Evolutionary conservation across 306 rosid species (phyloP), one percentile per base, ranked within the genome.

Genomic region (Citrullus mucosospermus): DNA sequence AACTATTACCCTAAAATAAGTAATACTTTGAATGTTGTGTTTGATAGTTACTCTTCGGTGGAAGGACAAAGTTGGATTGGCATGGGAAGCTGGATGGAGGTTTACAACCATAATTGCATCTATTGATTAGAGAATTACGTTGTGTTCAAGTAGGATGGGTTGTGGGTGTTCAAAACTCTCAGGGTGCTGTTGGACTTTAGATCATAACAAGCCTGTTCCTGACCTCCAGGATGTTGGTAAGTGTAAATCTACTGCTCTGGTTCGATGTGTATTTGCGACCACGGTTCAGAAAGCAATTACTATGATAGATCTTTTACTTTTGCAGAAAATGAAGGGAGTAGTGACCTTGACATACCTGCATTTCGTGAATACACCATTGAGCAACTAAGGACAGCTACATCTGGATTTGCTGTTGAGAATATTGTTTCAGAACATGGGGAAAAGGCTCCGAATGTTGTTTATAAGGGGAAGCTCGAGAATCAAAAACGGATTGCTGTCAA

Each of bases 401-500:
- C 96, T 50, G 98, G 95, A 38, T 94, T 94, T 84, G 86, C 98
- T 0, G 77, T 84, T 16, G 97, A 94, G 84, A 94, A 92, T 81
- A 92, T 94, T 82, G 98, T 94, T 85, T 95, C 98, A 43, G 98
- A 95, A 84, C 98, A 95, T 75, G 98, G 98, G 51, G 98, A 95
- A 83, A 95, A 91, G 81, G 98, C 98, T 84, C 97, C 98, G 63
- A 95, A 95, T 85, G 96, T 93, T 69, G 98, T 93, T 81, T 93
- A 86, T 85, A 92, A 87, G 84, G 98, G 98, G 82, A 92, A 85
- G 85, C 92, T 95, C 76, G 98, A 95, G 51, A 91, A 85, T 78
- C 97, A 95, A 82, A 77, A 78, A 84, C 90, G 93, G 79, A 92
- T 94, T 79, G 97, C 96, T 9, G 94, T 94, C 76, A 94, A 94